Base-by-base conservation (phyloP, 108 stramenopile genomes). In the Cyclotella cryptica region DNA sequence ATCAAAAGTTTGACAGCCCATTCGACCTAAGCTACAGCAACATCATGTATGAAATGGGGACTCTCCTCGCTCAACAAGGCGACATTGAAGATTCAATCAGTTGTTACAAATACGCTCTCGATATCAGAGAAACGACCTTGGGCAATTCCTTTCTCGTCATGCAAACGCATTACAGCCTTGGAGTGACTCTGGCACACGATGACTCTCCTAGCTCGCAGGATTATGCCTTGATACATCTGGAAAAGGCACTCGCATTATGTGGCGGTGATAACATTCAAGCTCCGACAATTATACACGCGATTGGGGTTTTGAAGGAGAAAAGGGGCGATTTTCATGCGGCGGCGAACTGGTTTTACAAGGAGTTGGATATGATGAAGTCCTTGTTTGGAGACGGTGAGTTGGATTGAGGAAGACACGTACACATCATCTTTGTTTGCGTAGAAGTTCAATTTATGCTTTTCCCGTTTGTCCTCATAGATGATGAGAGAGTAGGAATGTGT, bases 111-210 rank as follows among this genome's bases (percentile, higher is more conserved):
- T 41, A 73, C 47, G 69, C 77, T 7, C 83, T 84, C 47, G 63
- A 70, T 14, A 73, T 78, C 18, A 58, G 83, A 26, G 72, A 78
- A 63, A 47, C 44, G 18, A 45, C 10, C 7, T 42, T 84, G 51
- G 72, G 76, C 17, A 76, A 84, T 55, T 84, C 72, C 4, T 78
- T 78, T 49, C 19, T 78, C 22, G 76, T 84, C 43, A 76, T 76
- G 52, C 77, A 71, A 24, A 84, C 83, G 17, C 75, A 84, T 45
- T 84, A 84, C 63, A 78, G 76, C 40, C 61, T 84, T 60, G 83
- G 83, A 1, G 83, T 84, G 26, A 84, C 83, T 28, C 28, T 74
- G 9, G 83, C 77, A 30, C 58, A 72, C 24, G 75, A 74, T 18
- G 77, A 78, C 60, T 49, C 54, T 83, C 41, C 46, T 40, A 57